Conservation (phyloP, 805 yeast genomes). For the Yarrowia osloensis region DNA sequence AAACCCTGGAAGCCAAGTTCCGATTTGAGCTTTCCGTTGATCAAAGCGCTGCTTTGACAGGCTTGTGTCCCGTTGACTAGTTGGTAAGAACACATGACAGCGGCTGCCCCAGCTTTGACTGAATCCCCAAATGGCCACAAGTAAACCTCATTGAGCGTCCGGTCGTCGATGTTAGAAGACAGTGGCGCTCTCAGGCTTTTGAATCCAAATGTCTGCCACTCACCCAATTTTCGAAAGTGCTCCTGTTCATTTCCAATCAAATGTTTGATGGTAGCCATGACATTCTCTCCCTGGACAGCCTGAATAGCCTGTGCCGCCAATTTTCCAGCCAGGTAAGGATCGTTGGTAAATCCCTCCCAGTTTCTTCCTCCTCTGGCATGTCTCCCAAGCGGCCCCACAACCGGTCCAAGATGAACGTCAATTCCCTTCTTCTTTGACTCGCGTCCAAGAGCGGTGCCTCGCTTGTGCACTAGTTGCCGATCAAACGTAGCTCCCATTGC, state of each 20-base stretch:
- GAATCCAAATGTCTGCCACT: slow-evolving; percentile 45
- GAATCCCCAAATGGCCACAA: slow-evolving; percentile 70
- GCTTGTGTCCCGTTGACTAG: slow-evolving; percentile 58
- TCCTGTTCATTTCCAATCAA: slow-evolving; percentile 65
- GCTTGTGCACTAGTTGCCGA: slow-evolving; percentile 50
- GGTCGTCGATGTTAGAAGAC: slow-evolving; percentile 58
- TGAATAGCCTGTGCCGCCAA: slow-evolving; percentile 54
- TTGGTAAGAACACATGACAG: slow-evolving; percentile 62
- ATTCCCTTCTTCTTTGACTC: slow-evolving; percentile 59
- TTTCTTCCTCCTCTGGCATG: slow-evolving; percentile 65
- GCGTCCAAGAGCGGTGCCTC: slow-evolving; percentile 59
- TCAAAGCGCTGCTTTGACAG: slow-evolving; percentile 58
- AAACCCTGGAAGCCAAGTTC: slow-evolving; percentile 68
- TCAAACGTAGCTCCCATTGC: slow-evolving; percentile 63
- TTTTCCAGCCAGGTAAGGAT: slow-evolving; percentile 60
- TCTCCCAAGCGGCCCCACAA: slow-evolving; percentile 60
- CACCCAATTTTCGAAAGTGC: slow-evolving; percentile 56
- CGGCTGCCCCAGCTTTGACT: slow-evolving; percentile 59
- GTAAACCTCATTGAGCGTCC: slow-evolving; percentile 61
- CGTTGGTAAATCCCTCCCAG: slow-evolving; percentile 66
- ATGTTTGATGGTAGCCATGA: slow-evolving; percentile 58
- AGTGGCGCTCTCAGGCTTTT: slow-evolving; percentile 43
- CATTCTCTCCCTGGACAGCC: slow-evolving; percentile 61
- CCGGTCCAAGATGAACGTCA: slow-evolving; percentile 58
- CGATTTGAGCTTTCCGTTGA: slow-evolving; percentile 58